Percentiles rank a stretch among this genome's conserved stretches.
These are phyloP conservation scores for Chenopodium quinoa DNA, from an alignment of 148 eudicot species.

Conservation along the genomic window DNA sequence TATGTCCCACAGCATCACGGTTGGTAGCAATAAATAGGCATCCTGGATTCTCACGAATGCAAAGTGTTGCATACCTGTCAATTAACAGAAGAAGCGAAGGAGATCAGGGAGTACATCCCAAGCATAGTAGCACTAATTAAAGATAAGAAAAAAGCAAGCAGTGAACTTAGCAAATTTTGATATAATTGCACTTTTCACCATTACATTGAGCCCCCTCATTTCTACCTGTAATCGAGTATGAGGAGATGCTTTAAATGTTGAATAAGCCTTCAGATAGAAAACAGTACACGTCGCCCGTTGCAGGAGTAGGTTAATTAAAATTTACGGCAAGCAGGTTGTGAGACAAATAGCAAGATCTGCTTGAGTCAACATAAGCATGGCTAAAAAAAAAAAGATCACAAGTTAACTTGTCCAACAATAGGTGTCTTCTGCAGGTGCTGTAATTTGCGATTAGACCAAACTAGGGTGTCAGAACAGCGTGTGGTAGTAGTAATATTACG, in stretches of 20 bases:
- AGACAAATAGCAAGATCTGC: neutral
- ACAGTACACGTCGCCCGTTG: too few species aligned
- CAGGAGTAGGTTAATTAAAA: too few species aligned
- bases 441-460: neutral
- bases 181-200: neutral
- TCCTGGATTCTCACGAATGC: constrained; percentile 94
- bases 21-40: constrained; percentile 94
- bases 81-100: neutral
- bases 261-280: too few species aligned
- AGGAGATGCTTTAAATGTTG: too few species aligned
- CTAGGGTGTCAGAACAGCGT: neutral
- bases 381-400: neutral
- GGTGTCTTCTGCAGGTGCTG: neutral
- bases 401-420: neutral
- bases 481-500: neutral
- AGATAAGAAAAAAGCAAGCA: neutral
- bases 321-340: neutral
- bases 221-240: too few species aligned
- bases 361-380: neutral
- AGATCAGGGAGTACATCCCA: constrained; percentile 1
- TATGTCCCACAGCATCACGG: constrained; percentile 84
- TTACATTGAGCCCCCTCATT: neutral
- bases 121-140: neutral
- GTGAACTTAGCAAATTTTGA: neutral
- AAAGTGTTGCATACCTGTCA: constrained; percentile 86